Conservation (phyloP, 1,284 basidiomycete species). For the Tranzscheliella williamsii region DNA sequence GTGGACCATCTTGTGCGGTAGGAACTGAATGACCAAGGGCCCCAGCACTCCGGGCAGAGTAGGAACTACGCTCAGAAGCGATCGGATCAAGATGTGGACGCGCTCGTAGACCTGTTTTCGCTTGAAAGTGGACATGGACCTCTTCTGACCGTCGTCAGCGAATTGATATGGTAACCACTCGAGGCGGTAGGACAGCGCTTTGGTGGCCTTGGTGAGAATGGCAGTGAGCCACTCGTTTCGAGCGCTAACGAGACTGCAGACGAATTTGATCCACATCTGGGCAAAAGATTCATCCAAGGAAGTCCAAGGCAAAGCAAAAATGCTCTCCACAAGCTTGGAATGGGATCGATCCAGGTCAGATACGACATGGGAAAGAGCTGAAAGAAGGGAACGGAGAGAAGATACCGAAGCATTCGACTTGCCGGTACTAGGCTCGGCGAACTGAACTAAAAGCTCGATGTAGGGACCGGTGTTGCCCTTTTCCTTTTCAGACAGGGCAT, state of each 20-base stretch:
- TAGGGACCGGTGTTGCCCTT: slow-evolving; percentile 62
- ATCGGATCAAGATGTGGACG: slow-evolving; percentile 79
- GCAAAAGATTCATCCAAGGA: slow-evolving; percentile 72
- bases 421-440: slow-evolving; percentile 51
- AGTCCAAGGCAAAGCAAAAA: slow-evolving; percentile 88
- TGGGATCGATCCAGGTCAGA: slow-evolving; percentile 77
- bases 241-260: slow-evolving; percentile 90
- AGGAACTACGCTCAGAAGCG: slow-evolving; percentile 81
- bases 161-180: slow-evolving; percentile 38
- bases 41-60: slow-evolving; percentile 66
- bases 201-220: slow-evolving; percentile 78
- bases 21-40: slow-evolving; percentile 78
- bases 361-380: slow-evolving; percentile 65
- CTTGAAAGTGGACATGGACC: slow-evolving; percentile 24
- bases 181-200: slow-evolving; percentile 68
- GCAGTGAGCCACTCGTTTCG: slow-evolving; percentile 86
- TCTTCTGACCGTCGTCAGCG: slow-evolving; percentile 23
- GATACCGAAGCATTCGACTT: slow-evolving; percentile 31
- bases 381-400: slow-evolving; percentile 61
- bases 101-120: slow-evolving; percentile 83
- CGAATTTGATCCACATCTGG: slow-evolving; percentile 68
- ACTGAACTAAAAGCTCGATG: slow-evolving; percentile 66
- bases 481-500: slow-evolving; percentile 75
- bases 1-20: slow-evolving; percentile 90
- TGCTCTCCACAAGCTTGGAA: slow-evolving; percentile 80